phyloP scores from a whole-genome alignment of 345 rosid genomes.

The Corymbia maculata region DNA sequence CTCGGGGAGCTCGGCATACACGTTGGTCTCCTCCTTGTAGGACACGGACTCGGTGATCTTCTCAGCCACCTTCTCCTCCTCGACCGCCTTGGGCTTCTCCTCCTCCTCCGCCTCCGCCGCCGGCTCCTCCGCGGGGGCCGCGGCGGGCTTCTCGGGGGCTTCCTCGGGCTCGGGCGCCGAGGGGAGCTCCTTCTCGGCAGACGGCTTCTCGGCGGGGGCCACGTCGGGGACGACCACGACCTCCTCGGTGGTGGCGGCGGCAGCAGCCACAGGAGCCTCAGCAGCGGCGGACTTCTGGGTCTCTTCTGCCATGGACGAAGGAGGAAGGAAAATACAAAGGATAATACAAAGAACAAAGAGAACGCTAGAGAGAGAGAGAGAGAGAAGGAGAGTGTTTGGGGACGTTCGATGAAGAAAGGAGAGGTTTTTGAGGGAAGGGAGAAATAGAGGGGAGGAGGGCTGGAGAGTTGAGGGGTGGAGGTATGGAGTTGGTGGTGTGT shows the following conservation, averaged over 20 bases:
- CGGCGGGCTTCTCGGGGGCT: background rate
- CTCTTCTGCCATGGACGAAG: conserved; percentile 8
- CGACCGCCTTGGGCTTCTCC: background rate
- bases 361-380: background rate
- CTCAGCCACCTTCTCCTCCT: conserved; percentile 2
- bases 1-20: conserved; percentile 11
- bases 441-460: background rate
- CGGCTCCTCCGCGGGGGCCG: background rate
- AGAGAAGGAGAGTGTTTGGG: background rate
- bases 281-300: background rate
- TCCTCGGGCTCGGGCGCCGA: conserved; percentile 3
- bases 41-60: background rate
- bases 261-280: no score
- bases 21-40: conserved; percentile 14
- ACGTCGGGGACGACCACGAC: conserved; percentile 5
- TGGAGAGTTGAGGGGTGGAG: background rate
- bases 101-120: background rate
- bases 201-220: background rate
- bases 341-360: background rate
- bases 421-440: background rate
- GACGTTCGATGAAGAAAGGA: background rate
- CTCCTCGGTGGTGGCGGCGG: background rate
- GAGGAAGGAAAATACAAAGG: no score
- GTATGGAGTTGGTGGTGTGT: background rate
- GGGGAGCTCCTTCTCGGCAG: background rate